Percentiles rank a stretch among this genome's conserved stretches.
phyloP scores from a whole-genome alignment of 768 basidiomycete genomes.

The Dictyophora rubrovolvata region DNA sequence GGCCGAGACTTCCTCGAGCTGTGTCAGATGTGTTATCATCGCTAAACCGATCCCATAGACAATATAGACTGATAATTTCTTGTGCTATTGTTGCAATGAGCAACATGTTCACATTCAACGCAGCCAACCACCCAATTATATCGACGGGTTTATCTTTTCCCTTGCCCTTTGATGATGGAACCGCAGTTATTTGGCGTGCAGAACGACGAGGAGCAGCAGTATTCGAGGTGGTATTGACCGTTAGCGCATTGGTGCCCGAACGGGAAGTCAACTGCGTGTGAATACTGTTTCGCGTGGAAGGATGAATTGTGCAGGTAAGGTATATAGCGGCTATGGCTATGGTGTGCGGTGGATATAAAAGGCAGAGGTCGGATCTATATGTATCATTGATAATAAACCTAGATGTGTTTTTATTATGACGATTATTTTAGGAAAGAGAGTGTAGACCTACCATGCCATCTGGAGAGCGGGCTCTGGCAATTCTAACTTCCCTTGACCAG shows the following conservation, averaged over 20 bases:
- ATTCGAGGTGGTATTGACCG: constrained; percentile 17
- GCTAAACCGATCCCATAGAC: constrained; percentile 78
- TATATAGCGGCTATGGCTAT: constrained; percentile 90
- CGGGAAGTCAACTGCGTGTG: constrained; percentile 27
- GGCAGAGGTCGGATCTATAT: constrained; percentile 84
- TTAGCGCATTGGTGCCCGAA: constrained; percentile 9
- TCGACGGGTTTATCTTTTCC: constrained; percentile 26
- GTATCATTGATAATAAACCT: constrained; percentile 98
- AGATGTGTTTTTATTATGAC: neutral
- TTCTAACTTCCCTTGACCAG: constrained; percentile 68
- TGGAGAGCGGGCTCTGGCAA: constrained; percentile 71
- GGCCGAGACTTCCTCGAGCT: constrained; percentile 8
- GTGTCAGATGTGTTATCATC: constrained; percentile 42
- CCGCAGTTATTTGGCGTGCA: constrained; percentile 32
- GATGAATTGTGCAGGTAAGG: constrained; percentile 71
- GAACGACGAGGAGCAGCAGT: constrained; percentile 41
- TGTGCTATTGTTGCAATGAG: constrained; percentile 79
- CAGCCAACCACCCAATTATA: constrained; percentile 72
- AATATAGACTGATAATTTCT: constrained; percentile 84
- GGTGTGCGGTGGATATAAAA: constrained; percentile 91
- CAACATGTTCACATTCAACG: constrained; percentile 75
- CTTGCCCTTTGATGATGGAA: constrained; percentile 15
- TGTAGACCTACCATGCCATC: constrained; percentile 67
- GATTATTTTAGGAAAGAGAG: neutral
- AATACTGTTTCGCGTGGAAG: constrained; percentile 34